Evolutionary conservation across 1,284 basidiomycete species (phyloP).

Genomic region (Phenoliferia sp.): DNA sequence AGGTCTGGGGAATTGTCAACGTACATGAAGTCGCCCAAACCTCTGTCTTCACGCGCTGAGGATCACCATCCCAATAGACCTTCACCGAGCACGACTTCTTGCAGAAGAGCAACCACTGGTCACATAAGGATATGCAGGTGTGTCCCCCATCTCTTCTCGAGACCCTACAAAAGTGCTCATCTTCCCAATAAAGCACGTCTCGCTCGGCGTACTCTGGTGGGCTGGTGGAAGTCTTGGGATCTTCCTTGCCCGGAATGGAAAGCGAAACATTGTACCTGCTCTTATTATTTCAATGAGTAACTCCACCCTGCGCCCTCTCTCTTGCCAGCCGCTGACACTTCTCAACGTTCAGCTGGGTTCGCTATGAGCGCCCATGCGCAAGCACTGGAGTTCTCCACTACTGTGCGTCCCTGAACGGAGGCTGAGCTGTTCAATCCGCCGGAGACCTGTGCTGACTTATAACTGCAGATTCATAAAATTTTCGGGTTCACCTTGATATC

Average conservation of each 20-base stretch:
- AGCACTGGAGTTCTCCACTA: conserved; percentile 73
- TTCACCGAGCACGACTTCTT: conserved; percentile 63
- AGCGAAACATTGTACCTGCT: conserved; percentile 75
- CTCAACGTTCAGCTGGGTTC: conserved; percentile 62
- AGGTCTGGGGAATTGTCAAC: conserved; percentile 57
- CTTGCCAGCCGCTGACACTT: conserved; percentile 22
- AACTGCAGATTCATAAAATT: conserved; percentile 47
- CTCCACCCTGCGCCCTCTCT: conserved; percentile 5
- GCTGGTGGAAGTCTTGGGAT: conserved; percentile 83
- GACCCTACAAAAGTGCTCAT: not conserved
- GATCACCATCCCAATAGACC: no score
- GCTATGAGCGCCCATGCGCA: conserved; percentile 90
- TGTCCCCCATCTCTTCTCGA: not conserved
- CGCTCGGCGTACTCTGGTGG: conserved; percentile 60
- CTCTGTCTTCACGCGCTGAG: not conserved
- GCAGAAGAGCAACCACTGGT: conserved; percentile 19
- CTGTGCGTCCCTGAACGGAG: not conserved
- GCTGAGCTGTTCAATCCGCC: not conserved
- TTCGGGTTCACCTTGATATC: conserved; percentile 62
- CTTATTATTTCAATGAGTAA: conserved; percentile 54
- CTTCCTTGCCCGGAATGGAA: conserved; percentile 74
- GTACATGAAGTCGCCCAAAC: not conserved
- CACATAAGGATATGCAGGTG: conserved; percentile 23
- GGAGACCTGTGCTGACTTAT: not conserved
- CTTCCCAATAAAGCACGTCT: conserved; percentile 33